Conservation (phyloP, 1,284 basidiomycete species). For the Mycena sp. region DNA sequence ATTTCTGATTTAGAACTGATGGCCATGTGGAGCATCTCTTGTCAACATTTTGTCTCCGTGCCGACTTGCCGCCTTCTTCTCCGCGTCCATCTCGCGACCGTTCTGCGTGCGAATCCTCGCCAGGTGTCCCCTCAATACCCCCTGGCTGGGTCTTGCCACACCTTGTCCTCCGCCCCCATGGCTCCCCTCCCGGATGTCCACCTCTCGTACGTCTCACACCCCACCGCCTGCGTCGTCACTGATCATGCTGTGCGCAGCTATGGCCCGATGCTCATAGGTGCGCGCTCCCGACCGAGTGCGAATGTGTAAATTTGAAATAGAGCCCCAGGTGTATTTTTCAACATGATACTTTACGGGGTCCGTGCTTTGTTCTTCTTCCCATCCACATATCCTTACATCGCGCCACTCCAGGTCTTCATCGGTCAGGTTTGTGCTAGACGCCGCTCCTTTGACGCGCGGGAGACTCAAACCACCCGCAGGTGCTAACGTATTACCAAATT, state of each 20-base stretch:
- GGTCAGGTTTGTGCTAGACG: conserved; percentile 43
- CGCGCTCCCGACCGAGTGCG: conserved; percentile 51
- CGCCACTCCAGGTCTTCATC: conserved; percentile 41
- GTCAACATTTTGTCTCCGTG: not conserved
- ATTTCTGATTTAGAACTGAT: no score
- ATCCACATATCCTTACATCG: not conserved
- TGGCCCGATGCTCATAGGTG: conserved; percentile 57
- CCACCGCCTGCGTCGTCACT: no score
- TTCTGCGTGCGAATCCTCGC: not conserved
- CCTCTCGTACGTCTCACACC: conserved; percentile 31
- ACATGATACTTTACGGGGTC: conserved; percentile 21
- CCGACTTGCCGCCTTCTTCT: not conserved
- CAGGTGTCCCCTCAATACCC: not conserved
- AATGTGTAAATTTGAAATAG: not conserved
- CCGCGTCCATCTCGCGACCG: no score
- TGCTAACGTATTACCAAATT: conserved; percentile 41
- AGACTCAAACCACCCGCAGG: conserved; percentile 1
- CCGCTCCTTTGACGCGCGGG: no score
- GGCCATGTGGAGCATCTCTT: no score
- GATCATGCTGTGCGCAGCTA: no score
- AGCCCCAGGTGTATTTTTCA: conserved; percentile 13
- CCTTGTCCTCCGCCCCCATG: not conserved
- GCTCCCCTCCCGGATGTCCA: conserved; percentile 29
- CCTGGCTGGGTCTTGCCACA: not conserved
- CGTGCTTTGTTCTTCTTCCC: not conserved